Conservation (phyloP, 2,329 filamentous ascomycete species). For the Cladosporium sp. region DNA sequence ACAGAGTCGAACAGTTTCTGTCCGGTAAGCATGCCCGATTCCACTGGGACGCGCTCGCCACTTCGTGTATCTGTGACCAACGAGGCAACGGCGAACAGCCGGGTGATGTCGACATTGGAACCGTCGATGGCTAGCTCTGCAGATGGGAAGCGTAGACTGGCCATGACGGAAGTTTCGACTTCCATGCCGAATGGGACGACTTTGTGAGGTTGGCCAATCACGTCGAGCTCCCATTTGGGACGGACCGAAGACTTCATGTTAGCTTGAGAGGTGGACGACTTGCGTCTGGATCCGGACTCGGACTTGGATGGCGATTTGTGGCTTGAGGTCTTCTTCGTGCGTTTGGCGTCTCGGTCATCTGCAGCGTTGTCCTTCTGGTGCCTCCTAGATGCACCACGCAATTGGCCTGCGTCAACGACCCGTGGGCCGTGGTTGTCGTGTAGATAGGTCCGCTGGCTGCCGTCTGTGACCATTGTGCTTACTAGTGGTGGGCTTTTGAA, state of each 20-base stretch:
- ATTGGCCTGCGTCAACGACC: conserved; percentile 22
- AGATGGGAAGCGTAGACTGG: conserved; percentile 25
- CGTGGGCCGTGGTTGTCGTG: conserved; percentile 27
- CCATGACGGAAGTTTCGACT: conserved; percentile 29
- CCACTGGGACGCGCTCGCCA: conserved; percentile 26
- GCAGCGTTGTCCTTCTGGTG: conserved; percentile 6
- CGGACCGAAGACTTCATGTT: conserved; percentile 15
- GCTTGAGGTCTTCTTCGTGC: neutral
- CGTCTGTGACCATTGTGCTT: conserved; percentile 6
- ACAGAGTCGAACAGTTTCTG: conserved; percentile 32
- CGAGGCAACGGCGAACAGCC: conserved; percentile 27
- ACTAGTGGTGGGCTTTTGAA: neutral
- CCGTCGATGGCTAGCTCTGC: conserved; percentile 20
- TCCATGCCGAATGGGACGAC: conserved; percentile 25
- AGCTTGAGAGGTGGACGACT: conserved; percentile 17
- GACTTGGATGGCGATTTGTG: conserved; percentile 25
- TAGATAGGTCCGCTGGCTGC: conserved; percentile 20
- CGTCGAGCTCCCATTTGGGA: conserved; percentile 28
- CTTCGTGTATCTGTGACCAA: conserved; percentile 26
- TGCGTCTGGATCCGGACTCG: conserved; percentile 23
- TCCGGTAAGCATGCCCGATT: conserved; percentile 27
- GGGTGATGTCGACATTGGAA: conserved; percentile 25
- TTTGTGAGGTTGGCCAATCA: conserved; percentile 28
- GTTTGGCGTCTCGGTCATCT: conserved; percentile 11
- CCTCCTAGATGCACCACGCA: neutral